Conservation (phyloP, 2,329 filamentous ascomycete species). For the Sporothrix curviconia region DNA sequence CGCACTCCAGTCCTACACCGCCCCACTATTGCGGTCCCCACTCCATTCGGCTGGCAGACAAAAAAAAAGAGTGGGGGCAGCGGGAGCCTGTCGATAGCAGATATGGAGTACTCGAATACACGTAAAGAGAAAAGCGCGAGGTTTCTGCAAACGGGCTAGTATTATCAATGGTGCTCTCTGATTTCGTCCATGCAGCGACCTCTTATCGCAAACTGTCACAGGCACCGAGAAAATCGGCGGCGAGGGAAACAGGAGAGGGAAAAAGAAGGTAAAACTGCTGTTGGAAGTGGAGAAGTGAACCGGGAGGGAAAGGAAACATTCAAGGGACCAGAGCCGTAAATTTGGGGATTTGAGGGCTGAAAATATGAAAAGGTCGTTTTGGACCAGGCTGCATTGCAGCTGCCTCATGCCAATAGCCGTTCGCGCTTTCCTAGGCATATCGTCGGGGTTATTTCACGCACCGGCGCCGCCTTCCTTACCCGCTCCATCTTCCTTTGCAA, state of each 20-base stretch:
- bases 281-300: background rate
- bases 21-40: background rate
- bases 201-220: slow-evolving; percentile 11
- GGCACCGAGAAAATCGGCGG: background rate
- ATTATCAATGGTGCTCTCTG: slow-evolving; percentile 13
- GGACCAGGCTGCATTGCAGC: background rate
- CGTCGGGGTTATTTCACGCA: slow-evolving; percentile 12
- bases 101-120: background rate
- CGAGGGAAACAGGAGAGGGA: too few species aligned
- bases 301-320: background rate
- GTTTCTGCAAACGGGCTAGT: background rate
- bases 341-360: background rate
- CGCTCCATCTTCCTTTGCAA: background rate
- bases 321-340: background rate
- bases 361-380: too few species aligned
- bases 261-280: background rate
- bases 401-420: background rate
- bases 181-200: slow-evolving; percentile 15
- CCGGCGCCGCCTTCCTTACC: background rate
- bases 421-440: slow-evolving; percentile 4
- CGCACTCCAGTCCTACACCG: background rate
- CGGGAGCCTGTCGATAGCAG: slow-evolving; percentile 9
- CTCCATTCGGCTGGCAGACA: too few species aligned
- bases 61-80: slow-evolving; percentile 7
- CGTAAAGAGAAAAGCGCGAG: slow-evolving; percentile 8